Percentiles rank a stretch among this genome's conserved stretches.
phyloP scores from a whole-genome alignment of 2,329 filamentous ascomycete species.

The Colletotrichum liaoningense region DNA sequence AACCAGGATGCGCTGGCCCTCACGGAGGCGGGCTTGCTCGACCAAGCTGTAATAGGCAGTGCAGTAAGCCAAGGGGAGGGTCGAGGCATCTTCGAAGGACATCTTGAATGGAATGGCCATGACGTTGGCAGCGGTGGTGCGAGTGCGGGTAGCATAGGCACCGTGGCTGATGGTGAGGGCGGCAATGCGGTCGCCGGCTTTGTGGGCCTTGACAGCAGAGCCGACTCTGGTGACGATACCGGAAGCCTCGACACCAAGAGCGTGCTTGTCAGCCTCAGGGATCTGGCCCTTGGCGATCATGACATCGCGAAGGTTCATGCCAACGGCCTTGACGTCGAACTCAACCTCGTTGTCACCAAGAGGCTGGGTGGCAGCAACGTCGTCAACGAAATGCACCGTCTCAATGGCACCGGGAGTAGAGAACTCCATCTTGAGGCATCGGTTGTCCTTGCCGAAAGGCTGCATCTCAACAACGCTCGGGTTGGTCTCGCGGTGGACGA shows the following conservation, averaged over 20 bases:
- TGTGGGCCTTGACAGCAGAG: slow-evolving; percentile 41
- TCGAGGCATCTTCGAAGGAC: slow-evolving; percentile 51
- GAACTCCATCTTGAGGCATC: slow-evolving; percentile 51
- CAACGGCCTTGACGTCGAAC: slow-evolving; percentile 55
- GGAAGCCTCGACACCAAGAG: slow-evolving; percentile 46
- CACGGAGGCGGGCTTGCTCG: slow-evolving; percentile 42
- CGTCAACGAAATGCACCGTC: slow-evolving; percentile 53
- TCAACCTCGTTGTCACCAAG: slow-evolving; percentile 52
- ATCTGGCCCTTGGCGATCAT: slow-evolving; percentile 55
- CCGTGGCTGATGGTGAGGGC: slow-evolving; percentile 37
- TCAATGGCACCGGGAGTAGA: slow-evolving; percentile 51
- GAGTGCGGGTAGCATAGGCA: slow-evolving; percentile 39
- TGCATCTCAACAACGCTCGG: slow-evolving; percentile 49
- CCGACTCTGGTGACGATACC: slow-evolving; percentile 48
- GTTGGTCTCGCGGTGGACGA: slow-evolving; percentile 56
- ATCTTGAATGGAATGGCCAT: slow-evolving; percentile 52
- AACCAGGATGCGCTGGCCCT: slow-evolving; percentile 48
- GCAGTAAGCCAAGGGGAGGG: slow-evolving; percentile 41
- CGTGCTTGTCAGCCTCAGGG: slow-evolving; percentile 41
- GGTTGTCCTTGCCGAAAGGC: slow-evolving; percentile 51
- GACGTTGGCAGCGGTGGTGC: slow-evolving; percentile 36
- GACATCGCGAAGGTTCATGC: slow-evolving; percentile 60
- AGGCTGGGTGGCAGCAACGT: slow-evolving; percentile 41
- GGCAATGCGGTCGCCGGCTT: slow-evolving; percentile 44
- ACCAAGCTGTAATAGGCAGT: slow-evolving; percentile 51